Base-by-base conservation (phyloP, 495 filamentous ascomycete genomes). In the Schizothecium vesticola region DNA sequence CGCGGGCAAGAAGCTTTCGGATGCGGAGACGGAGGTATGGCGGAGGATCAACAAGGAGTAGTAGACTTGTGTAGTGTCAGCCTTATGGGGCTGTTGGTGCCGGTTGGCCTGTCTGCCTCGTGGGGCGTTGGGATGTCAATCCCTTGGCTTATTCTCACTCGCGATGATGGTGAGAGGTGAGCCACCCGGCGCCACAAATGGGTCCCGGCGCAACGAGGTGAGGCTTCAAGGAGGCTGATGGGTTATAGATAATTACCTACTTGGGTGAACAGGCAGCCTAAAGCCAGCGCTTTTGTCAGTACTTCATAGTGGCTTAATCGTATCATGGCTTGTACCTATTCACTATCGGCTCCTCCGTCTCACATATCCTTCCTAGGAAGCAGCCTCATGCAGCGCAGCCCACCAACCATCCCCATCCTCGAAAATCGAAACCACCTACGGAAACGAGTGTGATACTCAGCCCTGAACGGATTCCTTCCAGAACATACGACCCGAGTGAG, bases 21-120 rank as follows among this genome's bases (percentile, higher is more conserved):
- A 87, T 64, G 86, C 86, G 22, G 89, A 91, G 78, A 86, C 82
- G 67, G 86, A 88, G 79, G 85, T 91, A n/a, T 92, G 90, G 90
- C 89, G 80, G 79, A 82, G 82, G 75, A 88, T 89, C 72, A 89
- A 88, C 76, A 81, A 80, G 72, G 76, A 82, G 66, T 78, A 31
- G 26, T 26, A 63, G 61, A 26, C 21, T 23, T 26, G 26, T 19
- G 26, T 36, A 21, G 61, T 10, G 9, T 56, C 31, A 51, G 43
- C 43, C 43, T n/a, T 64, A 0, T 56, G 2, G 23, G 10, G 43
- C 22, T 56, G 21, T 0, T n/a, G 29, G 2, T 11, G 10, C n/a
- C 24, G 21, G 62, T 16, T 64, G 43, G 31, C 3, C 5, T 10
- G 29, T 63, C 3, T 31, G 61, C 25, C 28, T 33, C 31, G 22